Evolutionary conservation across 805 yeast species (phyloP), one percentile per base, ranked within the genome.

Genomic region (Cyberlindnera subsufficiens): DNA sequence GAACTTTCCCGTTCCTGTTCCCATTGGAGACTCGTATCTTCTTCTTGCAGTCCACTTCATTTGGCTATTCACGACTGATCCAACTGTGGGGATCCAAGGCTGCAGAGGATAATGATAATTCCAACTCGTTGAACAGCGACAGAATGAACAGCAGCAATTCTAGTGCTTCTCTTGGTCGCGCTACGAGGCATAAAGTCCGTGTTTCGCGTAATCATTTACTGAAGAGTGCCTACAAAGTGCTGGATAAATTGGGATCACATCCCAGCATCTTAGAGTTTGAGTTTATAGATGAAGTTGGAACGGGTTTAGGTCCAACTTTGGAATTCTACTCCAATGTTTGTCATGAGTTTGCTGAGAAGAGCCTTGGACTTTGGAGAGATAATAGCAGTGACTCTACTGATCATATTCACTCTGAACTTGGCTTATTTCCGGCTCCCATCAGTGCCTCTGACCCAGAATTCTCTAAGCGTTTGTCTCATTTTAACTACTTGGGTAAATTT

Each of bases 221-320:
- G 38, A 79, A 80, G 48, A 82, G 93, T 45, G 95, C 96, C 0
- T 62, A 85, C 39, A 86, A 86, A 54, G 84, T 90, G 2, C 66
- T 93, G 61, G 82, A 79, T 35, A 66, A 77, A 39, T 83, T 87
- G 59, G 95, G 93, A 0, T 65, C 85, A 0, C 73, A 82, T n/a
- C 89, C 96, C 1, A 83, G 88, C 25, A 69, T 86, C 5, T 65
- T 91, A 18, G 98, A 91, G 54, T 80, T 93, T 43, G 96, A 90
- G 59, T 91, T 85, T 55, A 78, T 74, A 49, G 89, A 83, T 50
- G 99, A 91, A 60, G 96, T 75, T 6, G 99, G 98, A n/a, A 82
- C 96, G 0, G 99, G 99, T 0, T 66, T 89, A 36, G 99, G 99
- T 0, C 99, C 99, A 4, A 91, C 99, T 0, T 68, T 90, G 49